These are phyloP conservation scores for Coemansia sp. DNA, from an alignment of 192 early-diverging fungal genomes.

Conservation along the genomic window DNA sequence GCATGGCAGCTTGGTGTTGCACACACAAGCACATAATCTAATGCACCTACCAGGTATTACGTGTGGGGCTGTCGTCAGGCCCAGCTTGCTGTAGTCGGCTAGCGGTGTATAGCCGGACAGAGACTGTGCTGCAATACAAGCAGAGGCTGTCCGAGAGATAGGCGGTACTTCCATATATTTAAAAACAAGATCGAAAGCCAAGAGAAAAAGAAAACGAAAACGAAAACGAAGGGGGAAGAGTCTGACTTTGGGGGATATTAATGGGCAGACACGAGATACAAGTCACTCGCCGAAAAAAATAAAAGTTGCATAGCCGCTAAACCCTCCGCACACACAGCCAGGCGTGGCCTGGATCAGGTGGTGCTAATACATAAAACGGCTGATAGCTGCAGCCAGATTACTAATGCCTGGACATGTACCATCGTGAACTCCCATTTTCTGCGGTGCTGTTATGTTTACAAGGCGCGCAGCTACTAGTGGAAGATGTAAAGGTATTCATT, in stretches of 20 bases:
- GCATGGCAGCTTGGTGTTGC: too few relatives aligned
- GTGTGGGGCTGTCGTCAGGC: slow-evolving; percentile 20
- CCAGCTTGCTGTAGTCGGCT: slow-evolving; percentile 23
- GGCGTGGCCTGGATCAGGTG: neutral
- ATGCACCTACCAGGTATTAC: slow-evolving; percentile 35
- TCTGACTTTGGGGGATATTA: neutral
- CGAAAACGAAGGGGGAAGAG: neutral
- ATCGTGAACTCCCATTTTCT: too few relatives aligned
- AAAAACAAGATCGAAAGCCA: neutral
- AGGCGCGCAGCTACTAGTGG: too few relatives aligned
- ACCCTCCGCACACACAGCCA: neutral
- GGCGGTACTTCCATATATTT: slow-evolving; percentile 1
- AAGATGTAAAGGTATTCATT: too few relatives aligned
- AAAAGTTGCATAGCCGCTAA: neutral
- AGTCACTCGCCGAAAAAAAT: neutral
- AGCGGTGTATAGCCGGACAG: neutral
- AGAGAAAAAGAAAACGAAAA: neutral
- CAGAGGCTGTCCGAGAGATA: neutral
- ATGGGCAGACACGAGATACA: slow-evolving; percentile 4
- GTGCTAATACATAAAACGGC: neutral
- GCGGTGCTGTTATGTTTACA: too few relatives aligned
- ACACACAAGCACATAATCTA: too few relatives aligned
- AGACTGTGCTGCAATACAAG: neutral
- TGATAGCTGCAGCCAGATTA: neutral
- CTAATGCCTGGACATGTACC: too few relatives aligned